A percentile compares a stretch with the other conserved stretches of the same genome.
Evolutionary conservation across 2,329 filamentous ascomycete species (phyloP).

Genomic region (Parafenestella ontariensis): DNA sequence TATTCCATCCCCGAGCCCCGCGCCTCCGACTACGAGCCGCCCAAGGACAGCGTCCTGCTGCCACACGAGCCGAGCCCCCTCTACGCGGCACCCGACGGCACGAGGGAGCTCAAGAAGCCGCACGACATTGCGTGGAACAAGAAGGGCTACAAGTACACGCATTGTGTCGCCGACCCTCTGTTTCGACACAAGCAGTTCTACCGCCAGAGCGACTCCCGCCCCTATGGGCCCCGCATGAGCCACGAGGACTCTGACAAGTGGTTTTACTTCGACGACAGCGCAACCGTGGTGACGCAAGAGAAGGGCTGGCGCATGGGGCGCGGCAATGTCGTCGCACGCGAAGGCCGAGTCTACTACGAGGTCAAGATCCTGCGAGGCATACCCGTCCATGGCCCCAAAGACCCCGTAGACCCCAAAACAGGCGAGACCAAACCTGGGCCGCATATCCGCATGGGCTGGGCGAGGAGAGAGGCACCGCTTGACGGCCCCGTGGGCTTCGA

Average conservation of each 20-base stretch:
- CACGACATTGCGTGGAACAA: slow-evolving; percentile 68
- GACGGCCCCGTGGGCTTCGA: slow-evolving; percentile 88
- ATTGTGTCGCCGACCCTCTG: slow-evolving; percentile 86
- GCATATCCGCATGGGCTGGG: slow-evolving; percentile 83
- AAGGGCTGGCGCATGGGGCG: slow-evolving; percentile 92
- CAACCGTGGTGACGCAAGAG: slow-evolving; percentile 81
- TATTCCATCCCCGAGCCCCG: slow-evolving; percentile 59
- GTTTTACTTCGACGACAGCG: slow-evolving; percentile 79
- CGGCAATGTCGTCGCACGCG: slow-evolving; percentile 86
- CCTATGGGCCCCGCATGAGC: slow-evolving; percentile 83
- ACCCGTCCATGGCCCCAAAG: slow-evolving; percentile 54
- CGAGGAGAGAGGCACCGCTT: slow-evolving; percentile 78
- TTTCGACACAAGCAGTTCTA: slow-evolving; percentile 91
- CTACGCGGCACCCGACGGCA: slow-evolving; percentile 50
- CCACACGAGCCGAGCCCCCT: slow-evolving; percentile 56
- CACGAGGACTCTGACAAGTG: slow-evolving; percentile 90
- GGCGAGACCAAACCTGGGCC: slow-evolving; percentile 59
- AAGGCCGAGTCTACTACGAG: slow-evolving; percentile 94
- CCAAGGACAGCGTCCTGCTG: slow-evolving; percentile 55
- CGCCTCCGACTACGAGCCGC: slow-evolving; percentile 57
- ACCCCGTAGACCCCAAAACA: slow-evolving; percentile 41
- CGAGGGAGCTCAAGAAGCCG: slow-evolving; percentile 55
- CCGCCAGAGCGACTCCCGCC: slow-evolving; percentile 83
- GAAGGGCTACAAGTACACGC: slow-evolving; percentile 82
- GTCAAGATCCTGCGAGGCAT: slow-evolving; percentile 86